These are phyloP conservation scores for Senna siamea DNA, from an alignment of 306 rosid genomes.

Conservation along the genomic window DNA sequence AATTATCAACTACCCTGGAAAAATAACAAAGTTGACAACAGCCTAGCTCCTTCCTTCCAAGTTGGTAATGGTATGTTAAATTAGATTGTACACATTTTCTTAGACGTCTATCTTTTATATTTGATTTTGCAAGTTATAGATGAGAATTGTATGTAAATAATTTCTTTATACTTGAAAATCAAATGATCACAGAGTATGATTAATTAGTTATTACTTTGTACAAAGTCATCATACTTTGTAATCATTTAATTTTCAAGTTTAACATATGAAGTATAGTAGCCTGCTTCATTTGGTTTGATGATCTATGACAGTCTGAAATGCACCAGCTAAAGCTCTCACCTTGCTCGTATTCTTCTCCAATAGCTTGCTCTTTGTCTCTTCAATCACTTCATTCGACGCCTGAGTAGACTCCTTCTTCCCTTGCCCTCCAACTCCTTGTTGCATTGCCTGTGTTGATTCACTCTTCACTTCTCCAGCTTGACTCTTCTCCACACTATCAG, in stretches of 20 bases:
- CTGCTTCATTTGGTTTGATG: constrained; percentile 64
- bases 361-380: constrained; percentile 63
- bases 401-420: constrained; percentile 56
- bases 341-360: constrained; percentile 71
- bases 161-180: neutral
- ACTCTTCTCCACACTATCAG: constrained; percentile 35
- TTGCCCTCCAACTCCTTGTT: no score
- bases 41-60: neutral
- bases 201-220: neutral
- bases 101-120: neutral
- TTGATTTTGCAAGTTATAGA: no score
- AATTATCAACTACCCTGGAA: neutral
- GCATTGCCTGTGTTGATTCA: constrained; percentile 15
- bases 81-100: no score
- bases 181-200: neutral
- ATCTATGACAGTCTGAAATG: constrained; percentile 90
- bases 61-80: neutral
- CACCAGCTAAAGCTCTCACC: constrained; percentile 89
- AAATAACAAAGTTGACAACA: neutral
- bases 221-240: neutral
- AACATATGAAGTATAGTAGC: neutral
- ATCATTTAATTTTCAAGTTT: neutral
- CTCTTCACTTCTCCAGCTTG: constrained; percentile 33
- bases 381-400: constrained; percentile 71
- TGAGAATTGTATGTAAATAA: no score